phyloP scores from a whole-genome alignment of 129 eudicot species.

The Flaveria robusta region DNA sequence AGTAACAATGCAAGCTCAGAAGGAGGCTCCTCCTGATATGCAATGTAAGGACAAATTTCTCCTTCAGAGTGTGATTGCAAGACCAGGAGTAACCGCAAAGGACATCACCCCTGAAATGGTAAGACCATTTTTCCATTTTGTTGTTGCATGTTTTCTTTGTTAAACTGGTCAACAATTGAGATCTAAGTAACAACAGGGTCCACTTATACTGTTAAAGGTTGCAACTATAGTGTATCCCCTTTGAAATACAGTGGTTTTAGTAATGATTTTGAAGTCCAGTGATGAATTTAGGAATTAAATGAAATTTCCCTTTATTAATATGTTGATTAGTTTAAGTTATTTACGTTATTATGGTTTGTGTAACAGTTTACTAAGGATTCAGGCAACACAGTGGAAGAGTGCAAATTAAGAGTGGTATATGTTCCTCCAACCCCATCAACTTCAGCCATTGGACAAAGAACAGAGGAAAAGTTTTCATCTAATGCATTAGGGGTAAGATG shows the following conservation, averaged over 20 bases:
- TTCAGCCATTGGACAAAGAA: constrained; percentile 61
- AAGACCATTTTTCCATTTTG: background rate
- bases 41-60: constrained; percentile 93
- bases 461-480: constrained; percentile 68
- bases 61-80: constrained; percentile 81
- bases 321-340: background rate
- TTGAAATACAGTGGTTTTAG: background rate
- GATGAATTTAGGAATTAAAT: background rate
- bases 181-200: background rate
- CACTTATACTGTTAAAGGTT: background rate
- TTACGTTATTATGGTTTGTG: constrained; percentile 12
- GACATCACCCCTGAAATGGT: constrained; percentile 95
- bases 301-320: background rate
- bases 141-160: background rate
- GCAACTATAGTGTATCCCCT: background rate
- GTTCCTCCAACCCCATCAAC: constrained; percentile 63
- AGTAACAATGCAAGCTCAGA: constrained; percentile 99
- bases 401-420: constrained; percentile 82
- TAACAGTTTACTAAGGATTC: constrained; percentile 72
- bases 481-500: constrained; percentile 36
- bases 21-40: constrained; percentile 87
- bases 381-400: constrained; percentile 72
- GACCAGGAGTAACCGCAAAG: constrained; percentile 50
- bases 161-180: background rate
- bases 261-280: background rate